Conservation (phyloP, 2,329 filamentous ascomycete species). For the Alternaria tenuissima region DNA sequence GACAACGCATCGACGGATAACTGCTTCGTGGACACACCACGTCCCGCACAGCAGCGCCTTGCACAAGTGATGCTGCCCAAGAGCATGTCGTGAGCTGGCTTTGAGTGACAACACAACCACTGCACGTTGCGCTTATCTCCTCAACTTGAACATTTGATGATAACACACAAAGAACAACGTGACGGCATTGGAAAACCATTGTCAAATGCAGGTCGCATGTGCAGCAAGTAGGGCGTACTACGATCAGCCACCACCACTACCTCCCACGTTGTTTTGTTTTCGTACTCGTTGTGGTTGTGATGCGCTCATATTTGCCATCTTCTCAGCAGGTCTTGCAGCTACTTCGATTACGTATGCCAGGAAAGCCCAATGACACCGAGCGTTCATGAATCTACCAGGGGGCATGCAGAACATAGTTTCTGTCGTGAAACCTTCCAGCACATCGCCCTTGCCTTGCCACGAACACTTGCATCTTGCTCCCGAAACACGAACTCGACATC, state of each 20-base stretch:
- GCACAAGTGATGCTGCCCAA: conserved; percentile 27
- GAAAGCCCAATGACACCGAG: conserved; percentile 11
- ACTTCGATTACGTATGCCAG: conserved; percentile 15
- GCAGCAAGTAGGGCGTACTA: conserved; percentile 13
- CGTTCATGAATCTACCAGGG: conserved; percentile 16
- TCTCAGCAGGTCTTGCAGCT: conserved; percentile 7
- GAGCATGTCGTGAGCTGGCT: conserved; percentile 17
- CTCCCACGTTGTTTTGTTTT: neutral
- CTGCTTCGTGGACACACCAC: conserved; percentile 24
- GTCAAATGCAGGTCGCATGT: conserved; percentile 7
- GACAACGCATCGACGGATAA: conserved; percentile 28
- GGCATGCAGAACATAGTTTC: conserved; percentile 18
- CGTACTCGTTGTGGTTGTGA: neutral
- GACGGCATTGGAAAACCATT: neutral
- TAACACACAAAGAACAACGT: neutral
- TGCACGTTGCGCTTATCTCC: conserved; percentile 39
- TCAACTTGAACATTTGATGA: neutral
- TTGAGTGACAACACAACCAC: conserved; percentile 13
- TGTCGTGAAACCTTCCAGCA: conserved; percentile 18
- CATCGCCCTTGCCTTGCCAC: conserved; percentile 22
- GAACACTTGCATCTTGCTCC: conserved; percentile 22
- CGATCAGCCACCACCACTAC: conserved; percentile 26
- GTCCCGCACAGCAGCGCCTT: conserved; percentile 28
- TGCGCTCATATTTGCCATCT: conserved; percentile 2
- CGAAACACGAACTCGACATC: conserved; percentile 41